These are phyloP conservation scores for Pseudomicrostroma phylloplanum DNA, from an alignment of 1,284 basidiomycete species.

Conservation along the genomic window DNA sequence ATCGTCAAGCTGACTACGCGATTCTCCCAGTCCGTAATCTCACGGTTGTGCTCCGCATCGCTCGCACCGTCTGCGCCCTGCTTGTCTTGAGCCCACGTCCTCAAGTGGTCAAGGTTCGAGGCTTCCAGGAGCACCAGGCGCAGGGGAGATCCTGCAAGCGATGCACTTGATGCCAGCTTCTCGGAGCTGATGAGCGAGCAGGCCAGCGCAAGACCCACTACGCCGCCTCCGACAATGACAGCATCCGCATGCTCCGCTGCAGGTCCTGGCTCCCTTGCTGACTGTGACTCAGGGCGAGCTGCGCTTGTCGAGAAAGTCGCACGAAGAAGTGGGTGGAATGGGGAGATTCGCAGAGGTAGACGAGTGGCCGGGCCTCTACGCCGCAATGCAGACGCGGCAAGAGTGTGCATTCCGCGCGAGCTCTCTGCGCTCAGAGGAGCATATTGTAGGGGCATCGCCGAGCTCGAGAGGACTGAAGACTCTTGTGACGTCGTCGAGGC, in stretches of 20 bases:
- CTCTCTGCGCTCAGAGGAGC: too few relatives aligned
- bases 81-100: conserved; percentile 25
- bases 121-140: conserved; percentile 39
- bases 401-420: too few relatives aligned
- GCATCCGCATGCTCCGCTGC: conserved; percentile 25
- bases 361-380: too few relatives aligned
- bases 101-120: conserved; percentile 25
- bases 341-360: too few relatives aligned
- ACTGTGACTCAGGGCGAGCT: not conserved
- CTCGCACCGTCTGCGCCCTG: conserved; percentile 1
- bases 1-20: conserved; percentile 43
- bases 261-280: not conserved
- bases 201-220: conserved; percentile 41
- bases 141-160: conserved; percentile 23
- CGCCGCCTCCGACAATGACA: conserved; percentile 46
- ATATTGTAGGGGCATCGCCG: too few relatives aligned
- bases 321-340: too few relatives aligned
- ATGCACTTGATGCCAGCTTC: not conserved
- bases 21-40: conserved; percentile 39
- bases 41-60: conserved; percentile 8
- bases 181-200: conserved; percentile 10
- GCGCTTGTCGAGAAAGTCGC: too few relatives aligned
- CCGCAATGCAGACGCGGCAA: too few relatives aligned
- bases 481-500: too few relatives aligned
- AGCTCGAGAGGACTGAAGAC: too few relatives aligned